phyloP scores from a whole-genome alignment of 495 filamentous ascomycete species.

The Aspergillus taichungensis region DNA sequence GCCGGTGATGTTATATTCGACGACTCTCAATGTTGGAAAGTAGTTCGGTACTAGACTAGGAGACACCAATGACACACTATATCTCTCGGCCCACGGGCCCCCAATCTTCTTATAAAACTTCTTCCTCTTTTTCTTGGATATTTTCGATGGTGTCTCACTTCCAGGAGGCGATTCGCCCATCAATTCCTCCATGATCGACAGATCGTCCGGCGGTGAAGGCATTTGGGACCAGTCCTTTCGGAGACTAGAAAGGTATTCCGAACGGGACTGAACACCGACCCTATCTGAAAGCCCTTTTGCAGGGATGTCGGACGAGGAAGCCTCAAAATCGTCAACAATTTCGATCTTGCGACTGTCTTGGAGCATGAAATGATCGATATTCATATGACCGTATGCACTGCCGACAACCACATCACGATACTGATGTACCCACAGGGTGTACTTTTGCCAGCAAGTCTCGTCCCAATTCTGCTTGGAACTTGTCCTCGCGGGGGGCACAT shows the following conservation, averaged over 20 bases:
- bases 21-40: conserved; percentile 75
- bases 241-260: conserved; percentile 72
- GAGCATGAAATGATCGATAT: conserved; percentile 93
- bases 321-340: conserved; percentile 19
- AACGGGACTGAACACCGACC: conserved; percentile 44
- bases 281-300: conserved; percentile 31
- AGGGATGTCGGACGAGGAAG: conserved; percentile 1
- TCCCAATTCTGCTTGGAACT: conserved; percentile 82
- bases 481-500: conserved; percentile 85
- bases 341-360: conserved; percentile 77
- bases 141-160: conserved; percentile 1
- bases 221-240: conserved; percentile 69
- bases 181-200: conserved; percentile 9
- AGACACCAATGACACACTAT: conserved; percentile 65
- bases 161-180: conserved; percentile 11
- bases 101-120: conserved; percentile 59
- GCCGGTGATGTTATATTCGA: conserved; percentile 90
- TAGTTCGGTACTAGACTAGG: conserved; percentile 90
- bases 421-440: conserved; percentile 78
- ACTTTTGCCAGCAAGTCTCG: conserved; percentile 96
- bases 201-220: conserved; percentile 43
- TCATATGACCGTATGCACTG: conserved; percentile 90
- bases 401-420: conserved; percentile 84
- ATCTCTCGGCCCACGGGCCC: conserved; percentile 76
- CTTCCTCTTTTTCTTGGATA: conserved; percentile 35